Conservation (phyloP, 192 early-diverging fungal species). For the Glomus cerebriforme region DNA sequence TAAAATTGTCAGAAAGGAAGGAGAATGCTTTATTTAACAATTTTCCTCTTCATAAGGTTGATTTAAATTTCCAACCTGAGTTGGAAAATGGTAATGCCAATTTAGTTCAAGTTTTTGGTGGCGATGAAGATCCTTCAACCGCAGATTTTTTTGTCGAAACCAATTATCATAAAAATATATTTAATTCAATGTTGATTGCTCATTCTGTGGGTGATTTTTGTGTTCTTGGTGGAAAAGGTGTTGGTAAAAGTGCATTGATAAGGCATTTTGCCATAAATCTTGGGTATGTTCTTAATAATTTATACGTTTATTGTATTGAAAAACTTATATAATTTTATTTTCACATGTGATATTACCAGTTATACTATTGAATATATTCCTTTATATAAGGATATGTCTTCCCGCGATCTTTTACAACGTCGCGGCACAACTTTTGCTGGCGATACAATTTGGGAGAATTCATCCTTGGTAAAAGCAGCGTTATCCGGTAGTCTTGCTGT, state of each 20-base stretch:
- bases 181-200: constrained; percentile 56
- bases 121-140: constrained; percentile 44
- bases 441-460: constrained; percentile 77
- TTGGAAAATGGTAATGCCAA: constrained; percentile 14
- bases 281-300: constrained; percentile 31
- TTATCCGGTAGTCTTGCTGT: constrained; percentile 71
- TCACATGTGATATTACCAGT: constrained; percentile 54
- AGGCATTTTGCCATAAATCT: constrained; percentile 58
- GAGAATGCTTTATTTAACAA: constrained; percentile 36
- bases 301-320: background rate
- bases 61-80: constrained; percentile 32
- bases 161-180: constrained; percentile 51
- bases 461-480: constrained; percentile 71
- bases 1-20: constrained; percentile 35
- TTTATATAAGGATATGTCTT: constrained; percentile 78
- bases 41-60: constrained; percentile 41
- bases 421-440: constrained; percentile 69
- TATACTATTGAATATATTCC: constrained; percentile 73
- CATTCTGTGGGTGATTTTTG: constrained; percentile 69
- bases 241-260: constrained; percentile 70
- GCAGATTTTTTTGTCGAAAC: constrained; percentile 63
- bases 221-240: constrained; percentile 72
- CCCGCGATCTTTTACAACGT: constrained; percentile 76
- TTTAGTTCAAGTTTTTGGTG: constrained; percentile 41
- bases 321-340: constrained; percentile 18